phyloP scores from a whole-genome alignment of 1,284 basidiomycete genomes.

The Sphagnurus paluster region DNA sequence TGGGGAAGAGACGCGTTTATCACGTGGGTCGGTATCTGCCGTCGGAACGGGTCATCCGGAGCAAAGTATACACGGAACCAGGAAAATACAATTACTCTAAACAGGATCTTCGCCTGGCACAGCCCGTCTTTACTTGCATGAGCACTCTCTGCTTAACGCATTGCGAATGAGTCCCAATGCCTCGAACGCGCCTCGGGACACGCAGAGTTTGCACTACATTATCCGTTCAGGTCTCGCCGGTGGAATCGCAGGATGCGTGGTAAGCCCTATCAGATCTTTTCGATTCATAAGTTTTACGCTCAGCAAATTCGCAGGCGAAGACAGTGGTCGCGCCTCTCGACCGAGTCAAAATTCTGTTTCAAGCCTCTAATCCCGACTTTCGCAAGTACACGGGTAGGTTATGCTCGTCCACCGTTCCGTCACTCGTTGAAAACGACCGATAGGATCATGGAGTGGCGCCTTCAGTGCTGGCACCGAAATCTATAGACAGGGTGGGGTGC shows the following conservation, averaged over 20 bases:
- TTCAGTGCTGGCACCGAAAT: conserved; percentile 83
- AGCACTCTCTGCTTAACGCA: conserved; percentile 14
- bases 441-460: conserved; percentile 85
- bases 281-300: conserved; percentile 12
- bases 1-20: not conserved
- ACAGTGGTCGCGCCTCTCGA: conserved; percentile 97
- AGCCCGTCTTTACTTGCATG: conserved; percentile 19
- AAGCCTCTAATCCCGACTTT: conserved; percentile 95
- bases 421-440: conserved; percentile 2
- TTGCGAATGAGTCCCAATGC: conserved; percentile 66
- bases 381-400: conserved; percentile 85
- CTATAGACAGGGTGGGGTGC: conserved; percentile 69
- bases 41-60: conserved; percentile 17
- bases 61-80: conserved; percentile 6
- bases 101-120: not conserved
- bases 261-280: conserved; percentile 44
- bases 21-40: conserved; percentile 13
- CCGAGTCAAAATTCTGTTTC: conserved; percentile 98
- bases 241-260: conserved; percentile 91
- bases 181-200: conserved; percentile 52
- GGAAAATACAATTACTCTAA: conserved; percentile 8
- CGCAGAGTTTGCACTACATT: conserved; percentile 74
- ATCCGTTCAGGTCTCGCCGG: conserved; percentile 86
- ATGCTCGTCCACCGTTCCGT: conserved; percentile 1
- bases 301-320: conserved; percentile 69